A percentile compares a stretch with the other conserved stretches of the same genome.
Evolutionary conservation across 306 rosid genomes (phyloP).

Genomic region (Datisca glomerata): DNA sequence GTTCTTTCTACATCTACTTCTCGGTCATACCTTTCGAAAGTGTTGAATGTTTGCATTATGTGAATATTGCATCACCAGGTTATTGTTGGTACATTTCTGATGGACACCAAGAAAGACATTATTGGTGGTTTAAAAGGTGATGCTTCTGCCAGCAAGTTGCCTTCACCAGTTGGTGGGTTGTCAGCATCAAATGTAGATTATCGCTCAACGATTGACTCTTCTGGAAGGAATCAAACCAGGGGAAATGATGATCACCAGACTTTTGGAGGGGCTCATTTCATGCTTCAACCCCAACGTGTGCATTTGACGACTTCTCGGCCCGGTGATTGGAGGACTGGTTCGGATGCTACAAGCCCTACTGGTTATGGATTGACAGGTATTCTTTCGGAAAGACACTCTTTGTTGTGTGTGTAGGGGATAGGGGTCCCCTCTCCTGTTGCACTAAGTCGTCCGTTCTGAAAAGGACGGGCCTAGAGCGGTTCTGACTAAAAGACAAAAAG

Average conservation of each 20-base stretch:
- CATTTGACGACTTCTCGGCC: constrained; percentile 41
- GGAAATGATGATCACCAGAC: constrained; percentile 66
- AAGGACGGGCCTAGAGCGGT: no score
- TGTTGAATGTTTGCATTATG: no score
- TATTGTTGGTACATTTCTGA: constrained; percentile 69
- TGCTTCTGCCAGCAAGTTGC: constrained; percentile 49
- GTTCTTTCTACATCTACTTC: no score
- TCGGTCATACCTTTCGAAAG: no score
- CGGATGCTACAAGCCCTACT: constrained; percentile 34
- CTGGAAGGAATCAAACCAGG: constrained; percentile 42
- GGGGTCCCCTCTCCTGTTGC: no score
- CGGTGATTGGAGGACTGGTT: constrained; percentile 63
- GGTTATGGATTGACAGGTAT: constrained; percentile 68
- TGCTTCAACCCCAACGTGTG: constrained; percentile 63
- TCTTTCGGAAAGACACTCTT: no score
- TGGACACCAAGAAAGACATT: constrained; percentile 58
- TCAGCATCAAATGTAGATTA: constrained; percentile 43
- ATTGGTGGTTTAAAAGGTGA: constrained; percentile 48
- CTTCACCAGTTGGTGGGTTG: constrained; percentile 47
- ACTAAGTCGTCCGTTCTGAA: no score
- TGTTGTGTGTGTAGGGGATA: no score
- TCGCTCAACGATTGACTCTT: constrained; percentile 44
- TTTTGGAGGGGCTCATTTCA: constrained; percentile 61
- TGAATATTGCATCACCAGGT: constrained; percentile 58
- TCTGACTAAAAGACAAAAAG: no score